Percentiles rank a stretch among this genome's conserved stretches.
These are phyloP conservation scores for Cutaneotrichosporon mucoides DNA, from an alignment of 1,284 basidiomycete genomes.

Conservation along the genomic window DNA sequence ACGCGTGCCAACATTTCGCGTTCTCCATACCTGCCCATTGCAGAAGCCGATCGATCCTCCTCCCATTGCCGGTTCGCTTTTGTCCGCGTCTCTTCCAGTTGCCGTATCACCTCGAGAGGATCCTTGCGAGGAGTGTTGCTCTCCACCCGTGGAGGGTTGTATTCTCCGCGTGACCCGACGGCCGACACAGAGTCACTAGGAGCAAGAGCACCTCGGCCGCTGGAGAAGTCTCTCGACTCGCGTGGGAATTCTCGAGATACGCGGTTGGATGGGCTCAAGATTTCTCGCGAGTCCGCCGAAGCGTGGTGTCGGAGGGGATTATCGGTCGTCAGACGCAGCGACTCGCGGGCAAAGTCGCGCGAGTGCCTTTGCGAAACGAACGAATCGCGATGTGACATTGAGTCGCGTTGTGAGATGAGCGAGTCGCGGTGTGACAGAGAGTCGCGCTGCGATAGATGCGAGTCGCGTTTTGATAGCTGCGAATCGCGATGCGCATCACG, in stretches of 20 bases:
- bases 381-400: neutral
- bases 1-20: conserved; percentile 11
- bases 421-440: neutral
- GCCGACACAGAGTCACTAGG: conserved; percentile 42
- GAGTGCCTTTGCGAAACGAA: neutral
- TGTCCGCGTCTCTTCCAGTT: conserved; percentile 33
- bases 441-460: neutral
- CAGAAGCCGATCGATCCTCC: conserved; percentile 22
- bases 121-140: conserved; percentile 24
- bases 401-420: neutral
- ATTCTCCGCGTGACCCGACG: conserved; percentile 22
- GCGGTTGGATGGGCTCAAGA: neutral
- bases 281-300: neutral
- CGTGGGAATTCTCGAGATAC: conserved; percentile 2
- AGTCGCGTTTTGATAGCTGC: neutral
- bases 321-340: neutral
- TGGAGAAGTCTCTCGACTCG: conserved; percentile 7
- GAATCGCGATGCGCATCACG: conserved; percentile 1
- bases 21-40: conserved; percentile 20
- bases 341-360: neutral
- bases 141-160: neutral
- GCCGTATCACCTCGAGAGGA: conserved; percentile 37
- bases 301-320: neutral
- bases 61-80: conserved; percentile 36
- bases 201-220: conserved; percentile 11